Evolutionary conservation across 495 filamentous ascomycete species (phyloP), one percentile per base, ranked within the genome.

Genomic region (Rhypophila decipiens): DNA sequence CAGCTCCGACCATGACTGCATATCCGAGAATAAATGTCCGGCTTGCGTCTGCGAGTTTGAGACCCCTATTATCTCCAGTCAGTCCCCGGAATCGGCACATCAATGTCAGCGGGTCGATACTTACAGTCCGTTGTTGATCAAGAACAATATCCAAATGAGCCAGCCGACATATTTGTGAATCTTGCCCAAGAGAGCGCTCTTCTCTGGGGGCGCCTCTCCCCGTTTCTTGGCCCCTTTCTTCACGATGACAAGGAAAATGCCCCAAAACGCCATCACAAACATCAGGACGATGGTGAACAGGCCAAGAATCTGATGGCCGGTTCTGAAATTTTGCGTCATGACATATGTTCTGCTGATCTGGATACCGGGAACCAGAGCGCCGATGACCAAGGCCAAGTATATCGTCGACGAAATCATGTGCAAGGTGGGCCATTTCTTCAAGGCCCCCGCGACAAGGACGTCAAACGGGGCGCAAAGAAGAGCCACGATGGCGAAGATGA

Each of bases 281-380:
- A 79, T 59, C 15, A 69, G 53, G 23, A 72, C 42, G 33, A 80
- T 52, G 38, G 78, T 65, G 2, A 79, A 42, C 19, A 82, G 56
- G 37, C 82, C 82, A 42, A 84, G 53, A 44, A 82, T 63, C 51
- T 85, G 82, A 55, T 85, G 82, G 2, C 68, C 63, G 9, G 72
- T 73, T 42, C 67, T 67, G 61, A 73, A 74, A 20, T 68, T 58
- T 44, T 72, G 73, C 31, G 75, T 74, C 47, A 71, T 60, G 46
- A 79, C 75, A 54, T 82, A 79, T 52, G 70, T 55, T 24, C 53
- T 58, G 42, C 73, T 72, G 23, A 75, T 58, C 18, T 69, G 58
- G 12, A 82, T 62, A 0, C 80, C 82, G 2, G 77, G 57, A 1
- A 69, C 66, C 15, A 73, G 57, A 4, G 75, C 81, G 27, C 73